Conservation (phyloP, 805 yeast genomes). For the Metschnikowia borealis region DNA sequence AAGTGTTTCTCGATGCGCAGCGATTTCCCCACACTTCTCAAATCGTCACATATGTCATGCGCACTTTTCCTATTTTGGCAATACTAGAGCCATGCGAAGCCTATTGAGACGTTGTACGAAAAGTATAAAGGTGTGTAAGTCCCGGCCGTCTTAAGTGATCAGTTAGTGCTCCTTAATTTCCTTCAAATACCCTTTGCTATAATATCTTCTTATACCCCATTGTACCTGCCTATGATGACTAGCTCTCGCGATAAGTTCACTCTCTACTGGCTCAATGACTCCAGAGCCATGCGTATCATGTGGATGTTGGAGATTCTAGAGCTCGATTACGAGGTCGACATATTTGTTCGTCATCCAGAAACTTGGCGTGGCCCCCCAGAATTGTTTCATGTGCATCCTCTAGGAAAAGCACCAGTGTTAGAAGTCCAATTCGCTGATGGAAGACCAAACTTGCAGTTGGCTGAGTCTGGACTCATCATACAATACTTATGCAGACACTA, state of each 20-base stretch:
- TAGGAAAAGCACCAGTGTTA: constrained; percentile 62
- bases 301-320: constrained; percentile 64
- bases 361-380: constrained; percentile 40
- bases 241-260: constrained; percentile 15
- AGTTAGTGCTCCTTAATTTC: not conserved
- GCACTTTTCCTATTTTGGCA: constrained; percentile 5
- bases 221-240: not conserved
- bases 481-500: constrained; percentile 48
- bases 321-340: constrained; percentile 50
- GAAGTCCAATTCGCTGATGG: constrained; percentile 39
- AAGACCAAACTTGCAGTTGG: constrained; percentile 32
- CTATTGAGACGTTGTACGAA: not conserved
- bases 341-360: constrained; percentile 47
- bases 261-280: constrained; percentile 41
- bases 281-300: constrained; percentile 57
- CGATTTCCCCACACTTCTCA: constrained; percentile 5
- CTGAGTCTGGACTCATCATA: constrained; percentile 60
- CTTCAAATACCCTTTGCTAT: not conserved
- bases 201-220: not conserved
- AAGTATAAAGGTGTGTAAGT: not conserved
- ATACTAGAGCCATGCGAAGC: not conserved
- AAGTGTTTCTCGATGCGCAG: not conserved
- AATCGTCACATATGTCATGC: constrained; percentile 1
- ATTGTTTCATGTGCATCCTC: constrained; percentile 51
- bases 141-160: not conserved